These are phyloP conservation scores for Colletotrichum plurivorum DNA, from an alignment of 2,329 filamentous ascomycete species.

Conservation along the genomic window DNA sequence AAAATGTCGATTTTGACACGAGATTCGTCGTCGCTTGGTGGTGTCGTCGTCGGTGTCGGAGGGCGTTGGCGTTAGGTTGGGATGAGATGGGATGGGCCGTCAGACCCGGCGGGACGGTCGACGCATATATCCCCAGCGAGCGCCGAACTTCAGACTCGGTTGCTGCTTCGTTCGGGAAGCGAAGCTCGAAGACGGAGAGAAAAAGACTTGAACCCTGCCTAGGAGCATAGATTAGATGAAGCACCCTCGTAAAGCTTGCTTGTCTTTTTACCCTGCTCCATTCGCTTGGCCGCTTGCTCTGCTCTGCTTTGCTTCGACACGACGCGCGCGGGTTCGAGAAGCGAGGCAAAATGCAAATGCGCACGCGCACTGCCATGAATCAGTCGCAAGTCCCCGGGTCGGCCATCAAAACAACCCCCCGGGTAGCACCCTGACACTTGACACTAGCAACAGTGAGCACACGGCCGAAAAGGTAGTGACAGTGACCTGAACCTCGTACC, in stretches of 20 bases:
- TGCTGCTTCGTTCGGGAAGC: no score
- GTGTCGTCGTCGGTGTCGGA: no score
- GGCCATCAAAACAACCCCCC: no score
- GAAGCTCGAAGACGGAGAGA: not conserved
- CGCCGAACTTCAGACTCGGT: slow-evolving; percentile 17
- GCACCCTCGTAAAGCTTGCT: not conserved
- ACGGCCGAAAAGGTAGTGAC: no score
- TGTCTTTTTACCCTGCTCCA: not conserved
- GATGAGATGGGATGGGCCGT: not conserved
- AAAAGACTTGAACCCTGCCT: not conserved
- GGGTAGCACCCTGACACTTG: no score
- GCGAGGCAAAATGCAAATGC: not conserved
- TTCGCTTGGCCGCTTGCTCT: no score
- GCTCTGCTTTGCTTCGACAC: no score
- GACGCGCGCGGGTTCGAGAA: not conserved
- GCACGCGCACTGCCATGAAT: no score
- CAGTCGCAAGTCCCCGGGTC: no score
- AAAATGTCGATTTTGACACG: not conserved
- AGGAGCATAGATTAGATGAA: not conserved
- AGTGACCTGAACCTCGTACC: not conserved
- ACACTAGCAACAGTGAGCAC: no score
- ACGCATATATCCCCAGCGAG: slow-evolving; percentile 3
- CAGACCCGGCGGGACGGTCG: slow-evolving; percentile 9
- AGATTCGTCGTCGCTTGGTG: not conserved
- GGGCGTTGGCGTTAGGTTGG: not conserved